phyloP scores from a whole-genome alignment of 2,329 filamentous ascomycete genomes.

The Xylariomycetidae sp. region DNA sequence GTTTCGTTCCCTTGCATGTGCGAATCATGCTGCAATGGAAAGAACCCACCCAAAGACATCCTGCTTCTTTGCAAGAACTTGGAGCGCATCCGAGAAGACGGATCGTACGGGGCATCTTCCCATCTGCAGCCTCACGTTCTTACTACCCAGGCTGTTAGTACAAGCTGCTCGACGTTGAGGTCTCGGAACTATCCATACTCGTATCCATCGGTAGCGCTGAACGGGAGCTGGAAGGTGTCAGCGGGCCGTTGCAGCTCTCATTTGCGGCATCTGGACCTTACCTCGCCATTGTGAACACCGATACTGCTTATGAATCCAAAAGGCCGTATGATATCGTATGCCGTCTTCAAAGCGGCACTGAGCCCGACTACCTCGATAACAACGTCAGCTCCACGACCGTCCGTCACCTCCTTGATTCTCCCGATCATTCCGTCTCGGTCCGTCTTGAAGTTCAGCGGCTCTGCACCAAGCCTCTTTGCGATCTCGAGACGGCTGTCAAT shows the following conservation, averaged over 20 bases:
- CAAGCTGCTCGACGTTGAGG: not conserved
- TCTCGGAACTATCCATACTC: slow-evolving; percentile 30
- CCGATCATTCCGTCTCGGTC: slow-evolving; percentile 59
- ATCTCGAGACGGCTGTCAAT: slow-evolving; percentile 68
- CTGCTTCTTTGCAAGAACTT: slow-evolving; percentile 60
- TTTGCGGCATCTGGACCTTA: slow-evolving; percentile 33
- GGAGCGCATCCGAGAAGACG: slow-evolving; percentile 60
- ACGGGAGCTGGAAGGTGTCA: slow-evolving; percentile 51
- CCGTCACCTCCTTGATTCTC: slow-evolving; percentile 67
- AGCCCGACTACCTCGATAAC: slow-evolving; percentile 74
- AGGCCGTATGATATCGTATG: slow-evolving; percentile 64
- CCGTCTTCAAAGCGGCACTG: slow-evolving; percentile 62
- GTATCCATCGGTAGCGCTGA: slow-evolving; percentile 58
- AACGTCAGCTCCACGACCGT: slow-evolving; percentile 78
- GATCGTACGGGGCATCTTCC: slow-evolving; percentile 69
- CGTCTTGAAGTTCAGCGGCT: slow-evolving; percentile 72
- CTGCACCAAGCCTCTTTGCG: slow-evolving; percentile 69
- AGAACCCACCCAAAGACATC: slow-evolving; percentile 56
- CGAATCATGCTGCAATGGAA: slow-evolving; percentile 1
- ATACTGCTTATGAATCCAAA: slow-evolving; percentile 71
- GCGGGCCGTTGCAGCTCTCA: slow-evolving; percentile 3
- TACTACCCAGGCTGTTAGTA: slow-evolving; percentile 36
- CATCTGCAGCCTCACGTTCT: slow-evolving; percentile 70
- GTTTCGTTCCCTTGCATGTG: not conserved
- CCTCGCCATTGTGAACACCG: slow-evolving; percentile 69